A percentile compares a stretch with the other conserved stretches of the same genome.
phyloP scores from a whole-genome alignment of 208 protist species.

The Leishmania major region DNA sequence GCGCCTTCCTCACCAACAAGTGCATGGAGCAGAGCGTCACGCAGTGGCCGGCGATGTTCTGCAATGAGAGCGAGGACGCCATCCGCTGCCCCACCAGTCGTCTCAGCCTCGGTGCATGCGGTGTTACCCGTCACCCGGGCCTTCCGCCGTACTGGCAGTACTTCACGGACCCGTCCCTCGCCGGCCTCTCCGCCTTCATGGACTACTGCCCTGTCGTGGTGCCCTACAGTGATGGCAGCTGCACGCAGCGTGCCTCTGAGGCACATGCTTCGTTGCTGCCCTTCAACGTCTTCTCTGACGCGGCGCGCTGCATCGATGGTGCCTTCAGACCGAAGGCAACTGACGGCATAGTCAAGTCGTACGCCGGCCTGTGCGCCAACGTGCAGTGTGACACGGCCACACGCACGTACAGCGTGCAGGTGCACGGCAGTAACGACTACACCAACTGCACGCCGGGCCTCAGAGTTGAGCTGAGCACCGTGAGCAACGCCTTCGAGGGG shows the following conservation, averaged over 20 bases:
- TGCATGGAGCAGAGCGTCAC: too few species aligned
- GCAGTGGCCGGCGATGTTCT: too few species aligned
- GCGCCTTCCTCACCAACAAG: too few species aligned
- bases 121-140: background rate
- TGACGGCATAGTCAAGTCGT: accelerated
- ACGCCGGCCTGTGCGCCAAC: conserved; percentile 3
- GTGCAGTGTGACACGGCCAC: background rate
- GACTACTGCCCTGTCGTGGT: background rate
- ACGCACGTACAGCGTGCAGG: background rate
- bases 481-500: background rate
- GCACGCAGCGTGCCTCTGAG: background rate
- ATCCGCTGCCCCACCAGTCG: background rate
- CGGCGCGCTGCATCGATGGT: conserved; percentile 5
- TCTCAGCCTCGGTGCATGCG: background rate
- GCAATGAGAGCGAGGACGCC: too few species aligned
- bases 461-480: background rate
- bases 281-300: background rate
- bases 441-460: background rate
- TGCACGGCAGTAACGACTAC: background rate
- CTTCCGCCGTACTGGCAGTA: conserved; percentile 22
- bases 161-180: background rate
- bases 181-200: background rate
- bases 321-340: background rate
- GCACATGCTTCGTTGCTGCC: background rate
- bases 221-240: background rate